Percentiles rank a stretch among this genome's conserved stretches.
phyloP scores from a whole-genome alignment of 1,284 basidiomycete species.

The Anthracocystis walkeri region DNA sequence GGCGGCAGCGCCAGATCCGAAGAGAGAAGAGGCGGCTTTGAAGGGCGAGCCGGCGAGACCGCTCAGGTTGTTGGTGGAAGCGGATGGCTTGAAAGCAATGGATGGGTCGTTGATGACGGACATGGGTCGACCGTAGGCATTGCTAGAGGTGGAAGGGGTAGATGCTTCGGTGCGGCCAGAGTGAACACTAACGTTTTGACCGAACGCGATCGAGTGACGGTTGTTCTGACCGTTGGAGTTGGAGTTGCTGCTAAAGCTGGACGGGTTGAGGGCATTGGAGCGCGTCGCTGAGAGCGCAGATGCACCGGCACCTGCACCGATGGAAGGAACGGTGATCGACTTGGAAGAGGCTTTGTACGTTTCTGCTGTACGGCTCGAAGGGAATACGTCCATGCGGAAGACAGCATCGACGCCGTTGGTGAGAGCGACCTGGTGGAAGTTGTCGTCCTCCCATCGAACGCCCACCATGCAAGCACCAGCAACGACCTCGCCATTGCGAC shows the following conservation, averaged over 20 bases:
- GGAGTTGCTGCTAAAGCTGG: slow-evolving; percentile 2
- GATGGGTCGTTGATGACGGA: slow-evolving; percentile 50
- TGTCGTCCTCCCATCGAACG: slow-evolving; percentile 61
- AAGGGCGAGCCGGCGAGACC: slow-evolving; percentile 40
- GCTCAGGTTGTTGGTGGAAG: slow-evolving; percentile 30
- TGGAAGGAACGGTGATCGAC: slow-evolving; percentile 31
- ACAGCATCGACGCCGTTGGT: slow-evolving; percentile 57
- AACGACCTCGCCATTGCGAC: slow-evolving; percentile 53
- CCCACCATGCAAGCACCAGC: slow-evolving; percentile 58
- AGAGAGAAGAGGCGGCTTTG: slow-evolving; percentile 50
- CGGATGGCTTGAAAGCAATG: slow-evolving; percentile 36
- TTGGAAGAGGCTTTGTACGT: slow-evolving; percentile 36
- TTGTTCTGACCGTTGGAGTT: slow-evolving; percentile 10
- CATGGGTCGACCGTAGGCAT: slow-evolving; percentile 44
- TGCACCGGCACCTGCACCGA: slow-evolving; percentile 20
- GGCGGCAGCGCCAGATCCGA: slow-evolving; percentile 27
- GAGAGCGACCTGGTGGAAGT: slow-evolving; percentile 54
- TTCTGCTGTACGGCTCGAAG: slow-evolving; percentile 37
- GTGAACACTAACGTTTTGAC: slow-evolving; percentile 16
- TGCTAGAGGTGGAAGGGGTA: slow-evolving; percentile 9
- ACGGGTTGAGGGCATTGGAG: slow-evolving; percentile 3
- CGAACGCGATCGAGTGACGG: slow-evolving; percentile 33
- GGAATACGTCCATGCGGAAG: slow-evolving; percentile 52
- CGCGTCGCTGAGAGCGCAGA: slow-evolving; percentile 18
- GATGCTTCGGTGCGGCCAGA: slow-evolving; percentile 15